Evolutionary conservation across 164 flowering plant genomes (phyloP), one percentile per base, ranked within the genome.

Genomic region (Magnolia sinica): DNA sequence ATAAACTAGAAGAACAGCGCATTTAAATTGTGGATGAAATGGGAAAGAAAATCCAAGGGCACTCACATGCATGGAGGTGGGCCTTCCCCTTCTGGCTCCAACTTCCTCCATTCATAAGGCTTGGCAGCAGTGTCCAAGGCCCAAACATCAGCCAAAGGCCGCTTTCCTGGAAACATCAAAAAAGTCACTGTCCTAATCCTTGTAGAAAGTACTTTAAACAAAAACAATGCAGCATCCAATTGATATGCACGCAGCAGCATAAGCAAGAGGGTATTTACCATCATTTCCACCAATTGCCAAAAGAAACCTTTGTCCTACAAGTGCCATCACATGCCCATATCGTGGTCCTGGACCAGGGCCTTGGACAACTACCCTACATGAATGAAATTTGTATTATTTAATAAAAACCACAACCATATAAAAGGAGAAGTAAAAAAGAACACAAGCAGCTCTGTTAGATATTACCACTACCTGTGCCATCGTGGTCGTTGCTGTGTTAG

Each of bases 291-390:
- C 99, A 86, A 96, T 94, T 64, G 93, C 91, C 95, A 96, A 90
- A 65, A 96, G 93, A 89, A 94, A 96, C 79, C 99, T 86, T 86
- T 96, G 98, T 65, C 99, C 99, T 65, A 96, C 99, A 83, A 96
- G 82, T 76, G 98, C 99, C 99, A 96, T 96, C 29, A 92, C 99
- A 87, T 96, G 99, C 73, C 99, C 99, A 87, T 96, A 96, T 68
- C 99, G 96, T 65, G 99, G 98, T 75, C 99, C 99, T 70, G 99
- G 99, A n/a, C 99, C 98, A 78, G 97, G 98, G 73, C 99, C 98
- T 87, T 94, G 99, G 70, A 94, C 98, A 77, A 91, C 98, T 72
- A 96, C 98, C 87, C 98, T 96, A 79, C 71, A 83, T 18, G 64
- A 76, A 72, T 20, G 50, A 72, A 72, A 22, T 75, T 78, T n/a